phyloP scores from a whole-genome alignment of 2,329 filamentous ascomycete species.

The Pestalotiopsis sp. region DNA sequence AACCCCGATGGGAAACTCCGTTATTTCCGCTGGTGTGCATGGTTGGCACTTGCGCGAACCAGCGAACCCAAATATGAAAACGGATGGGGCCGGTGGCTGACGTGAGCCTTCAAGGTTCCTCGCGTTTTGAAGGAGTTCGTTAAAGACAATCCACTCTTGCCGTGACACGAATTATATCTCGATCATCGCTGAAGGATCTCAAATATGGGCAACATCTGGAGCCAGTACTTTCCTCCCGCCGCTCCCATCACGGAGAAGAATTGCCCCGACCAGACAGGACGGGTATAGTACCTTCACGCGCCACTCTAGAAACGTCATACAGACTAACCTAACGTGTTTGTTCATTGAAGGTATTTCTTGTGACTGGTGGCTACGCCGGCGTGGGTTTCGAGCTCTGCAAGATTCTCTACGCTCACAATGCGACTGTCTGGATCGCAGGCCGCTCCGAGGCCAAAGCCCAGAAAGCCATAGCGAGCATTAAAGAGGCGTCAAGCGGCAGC shows the following conservation, averaged over 20 bases:
- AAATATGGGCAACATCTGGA: constrained; percentile 28
- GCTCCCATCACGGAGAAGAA: constrained; percentile 27
- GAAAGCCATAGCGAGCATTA: constrained; percentile 27
- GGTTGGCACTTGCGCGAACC: background rate
- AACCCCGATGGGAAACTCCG: background rate
- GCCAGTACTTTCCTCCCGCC: constrained; percentile 25
- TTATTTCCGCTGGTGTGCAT: background rate
- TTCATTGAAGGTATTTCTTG: constrained; percentile 18
- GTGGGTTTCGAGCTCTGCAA: constrained; percentile 9
- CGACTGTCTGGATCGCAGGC: constrained; percentile 38
- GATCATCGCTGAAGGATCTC: background rate
- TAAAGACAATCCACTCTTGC: too few relatives aligned
- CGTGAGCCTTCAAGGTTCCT: too few relatives aligned
- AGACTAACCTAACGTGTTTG: too few relatives aligned
- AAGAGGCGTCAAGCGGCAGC: constrained; percentile 13
- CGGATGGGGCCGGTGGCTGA: too few relatives aligned
- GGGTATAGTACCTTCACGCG: constrained; percentile 20
- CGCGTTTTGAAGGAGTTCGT: too few relatives aligned
- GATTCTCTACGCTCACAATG: constrained; percentile 27
- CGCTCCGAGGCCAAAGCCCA: constrained; percentile 32
- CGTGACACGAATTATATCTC: too few relatives aligned
- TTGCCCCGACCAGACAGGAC: constrained; percentile 26
- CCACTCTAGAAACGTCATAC: too few relatives aligned
- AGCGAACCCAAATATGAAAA: too few relatives aligned
- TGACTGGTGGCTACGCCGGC: constrained; percentile 22